Conservation (phyloP, 352 stramenopile genomes). For the Globisporangium irregulare region DNA sequence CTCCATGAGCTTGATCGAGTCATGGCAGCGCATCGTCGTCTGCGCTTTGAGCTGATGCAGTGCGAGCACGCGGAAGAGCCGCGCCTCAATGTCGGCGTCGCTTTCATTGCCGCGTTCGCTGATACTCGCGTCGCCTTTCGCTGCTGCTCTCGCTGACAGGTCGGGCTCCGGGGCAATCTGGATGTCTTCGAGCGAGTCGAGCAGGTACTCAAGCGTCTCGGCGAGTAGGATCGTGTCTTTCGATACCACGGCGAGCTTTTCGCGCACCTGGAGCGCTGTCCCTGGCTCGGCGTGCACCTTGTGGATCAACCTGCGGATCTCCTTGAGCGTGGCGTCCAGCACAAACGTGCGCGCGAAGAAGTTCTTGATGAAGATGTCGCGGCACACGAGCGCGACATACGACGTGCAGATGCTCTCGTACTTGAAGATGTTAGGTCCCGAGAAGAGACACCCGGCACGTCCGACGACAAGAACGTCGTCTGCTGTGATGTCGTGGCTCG, state of each 20-base stretch:
- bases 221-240: conserved; percentile 95
- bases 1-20: conserved; percentile 95
- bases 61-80: conserved; percentile 91
- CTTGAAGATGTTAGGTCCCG: conserved; percentile 93
- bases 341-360: conserved; percentile 97
- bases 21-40: conserved; percentile 91
- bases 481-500: conserved; percentile 92
- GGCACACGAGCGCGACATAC: conserved; percentile 95
- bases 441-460: conserved; percentile 91
- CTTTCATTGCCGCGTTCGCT: conserved; percentile 20
- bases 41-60: conserved; percentile 86
- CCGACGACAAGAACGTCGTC: conserved; percentile 96
- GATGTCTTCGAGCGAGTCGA: conserved; percentile 93
- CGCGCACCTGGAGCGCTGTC: conserved; percentile 79
- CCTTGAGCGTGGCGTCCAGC: conserved; percentile 94
- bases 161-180: conserved; percentile 15
- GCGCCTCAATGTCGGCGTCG: conserved; percentile 48
- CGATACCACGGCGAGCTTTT: conserved; percentile 89
- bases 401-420: conserved; percentile 95
- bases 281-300: conserved; percentile 83
- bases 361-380: conserved; percentile 98
- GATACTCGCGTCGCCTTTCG: not conserved
- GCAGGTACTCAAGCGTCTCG: conserved; percentile 95
- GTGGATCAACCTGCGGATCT: conserved; percentile 91
- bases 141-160: conserved; percentile 20